Conservation (phyloP, 2,329 filamentous ascomycete genomes). For the Calonectria fujianensis region DNA sequence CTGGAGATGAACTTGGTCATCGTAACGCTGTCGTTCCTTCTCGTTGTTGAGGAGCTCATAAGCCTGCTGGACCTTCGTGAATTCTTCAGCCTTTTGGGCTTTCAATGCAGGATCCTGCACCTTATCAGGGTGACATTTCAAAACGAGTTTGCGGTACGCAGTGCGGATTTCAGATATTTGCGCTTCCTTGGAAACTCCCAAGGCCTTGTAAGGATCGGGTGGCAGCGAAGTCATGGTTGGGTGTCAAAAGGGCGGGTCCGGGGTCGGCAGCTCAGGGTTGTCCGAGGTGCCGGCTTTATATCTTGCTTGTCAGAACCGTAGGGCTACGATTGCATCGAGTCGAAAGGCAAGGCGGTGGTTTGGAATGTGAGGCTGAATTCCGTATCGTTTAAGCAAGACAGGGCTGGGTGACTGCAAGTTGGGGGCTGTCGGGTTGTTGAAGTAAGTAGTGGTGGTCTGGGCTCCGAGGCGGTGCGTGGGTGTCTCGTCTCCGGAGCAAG, state of each 20-base stretch:
- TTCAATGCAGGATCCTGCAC: slow-evolving; percentile 86
- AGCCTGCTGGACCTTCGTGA: slow-evolving; percentile 93
- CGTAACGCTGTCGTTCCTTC: slow-evolving; percentile 82
- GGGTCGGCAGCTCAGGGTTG: slow-evolving; percentile 39
- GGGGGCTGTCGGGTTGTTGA: slow-evolving; percentile 45
- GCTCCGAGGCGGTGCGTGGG: slow-evolving; percentile 54
- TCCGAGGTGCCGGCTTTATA: slow-evolving; percentile 42
- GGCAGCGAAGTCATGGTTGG: slow-evolving; percentile 70
- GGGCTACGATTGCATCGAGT: slow-evolving; percentile 52
- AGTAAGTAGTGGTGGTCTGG: slow-evolving; percentile 51
- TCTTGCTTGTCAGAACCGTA: slow-evolving; percentile 33
- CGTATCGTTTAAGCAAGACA: slow-evolving; percentile 39
- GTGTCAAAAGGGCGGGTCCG: slow-evolving; percentile 36
- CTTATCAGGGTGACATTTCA: slow-evolving; percentile 95
- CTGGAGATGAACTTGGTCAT: slow-evolving; percentile 82
- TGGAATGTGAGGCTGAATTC: slow-evolving; percentile 52
- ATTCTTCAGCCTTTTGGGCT: slow-evolving; percentile 87
- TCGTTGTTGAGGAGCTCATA: slow-evolving; percentile 94
- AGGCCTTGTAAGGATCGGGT: slow-evolving; percentile 85
- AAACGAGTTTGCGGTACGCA: slow-evolving; percentile 88
- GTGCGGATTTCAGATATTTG: slow-evolving; percentile 83
- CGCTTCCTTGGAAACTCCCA: slow-evolving; percentile 84
- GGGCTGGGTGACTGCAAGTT: slow-evolving; percentile 52
- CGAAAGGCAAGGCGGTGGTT: slow-evolving; percentile 50
- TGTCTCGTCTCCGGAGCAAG: slow-evolving; percentile 54